A percentile compares a stretch with the other conserved stretches of the same genome.
These are phyloP conservation scores for Boletus sensibilis DNA, from an alignment of 768 basidiomycete genomes.

Conservation along the genomic window DNA sequence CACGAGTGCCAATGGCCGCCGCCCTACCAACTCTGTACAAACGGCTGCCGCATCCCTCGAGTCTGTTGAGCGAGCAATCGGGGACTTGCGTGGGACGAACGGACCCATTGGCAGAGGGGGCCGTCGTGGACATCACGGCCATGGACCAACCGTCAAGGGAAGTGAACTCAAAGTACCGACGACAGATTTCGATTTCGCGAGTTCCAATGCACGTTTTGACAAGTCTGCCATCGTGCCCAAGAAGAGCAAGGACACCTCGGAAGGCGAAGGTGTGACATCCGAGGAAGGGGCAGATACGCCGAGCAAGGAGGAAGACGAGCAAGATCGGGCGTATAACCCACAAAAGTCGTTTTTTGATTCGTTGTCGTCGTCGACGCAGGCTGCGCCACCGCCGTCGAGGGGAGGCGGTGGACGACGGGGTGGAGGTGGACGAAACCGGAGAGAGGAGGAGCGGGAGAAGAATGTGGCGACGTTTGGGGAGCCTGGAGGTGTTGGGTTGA, in stretches of 20 bases:
- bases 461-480: slow-evolving; percentile 89
- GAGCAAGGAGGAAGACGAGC: slow-evolving; percentile 37
- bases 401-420: slow-evolving; percentile 44
- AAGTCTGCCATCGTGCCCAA: slow-evolving; percentile 55
- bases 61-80: slow-evolving; percentile 60
- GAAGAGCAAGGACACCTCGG: slow-evolving; percentile 30
- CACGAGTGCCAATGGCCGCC: slow-evolving; percentile 29
- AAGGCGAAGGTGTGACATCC: slow-evolving; percentile 32
- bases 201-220: slow-evolving; percentile 78
- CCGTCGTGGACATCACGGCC: slow-evolving; percentile 34
- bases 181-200: slow-evolving; percentile 81
- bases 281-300: slow-evolving; percentile 30
- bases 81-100: slow-evolving; percentile 45
- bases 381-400: slow-evolving; percentile 29
- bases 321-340: slow-evolving; percentile 66
- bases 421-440: slow-evolving; percentile 59
- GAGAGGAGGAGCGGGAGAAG: slow-evolving; percentile 81
- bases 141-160: slow-evolving; percentile 29
- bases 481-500: slow-evolving; percentile 71
- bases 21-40: slow-evolving; percentile 53
- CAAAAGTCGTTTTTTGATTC: slow-evolving; percentile 82
- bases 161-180: slow-evolving; percentile 56
- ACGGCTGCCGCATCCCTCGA: slow-evolving; percentile 74
- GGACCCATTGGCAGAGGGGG: slow-evolving; percentile 40
- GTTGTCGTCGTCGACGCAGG: slow-evolving; percentile 48